Conservation (phyloP, 2,329 filamentous ascomycete species). For the Nemania sp. region DNA sequence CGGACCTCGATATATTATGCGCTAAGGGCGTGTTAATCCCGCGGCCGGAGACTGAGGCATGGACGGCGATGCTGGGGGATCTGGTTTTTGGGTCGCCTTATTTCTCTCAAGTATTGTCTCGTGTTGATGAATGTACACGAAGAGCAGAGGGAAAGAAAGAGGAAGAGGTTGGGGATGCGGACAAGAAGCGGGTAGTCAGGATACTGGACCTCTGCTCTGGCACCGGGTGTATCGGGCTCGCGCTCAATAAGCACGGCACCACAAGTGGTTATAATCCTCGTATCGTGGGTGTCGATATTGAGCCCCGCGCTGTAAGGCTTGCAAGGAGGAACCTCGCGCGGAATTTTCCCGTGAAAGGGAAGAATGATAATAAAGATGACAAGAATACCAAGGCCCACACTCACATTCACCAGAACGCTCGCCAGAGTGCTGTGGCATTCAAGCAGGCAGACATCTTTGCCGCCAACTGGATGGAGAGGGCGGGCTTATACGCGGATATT, state of each 20-base stretch:
- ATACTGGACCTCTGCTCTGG: constrained; percentile 89
- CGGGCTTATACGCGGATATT: too few relatives aligned
- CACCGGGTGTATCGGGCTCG: constrained; percentile 84
- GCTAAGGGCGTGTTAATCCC: constrained; percentile 82
- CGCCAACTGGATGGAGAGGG: constrained; percentile 44
- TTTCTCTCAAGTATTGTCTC: background rate
- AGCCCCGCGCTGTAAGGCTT: constrained; percentile 64
- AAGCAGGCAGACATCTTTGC: constrained; percentile 54
- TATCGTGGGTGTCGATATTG: constrained; percentile 70
- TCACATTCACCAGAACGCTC: background rate
- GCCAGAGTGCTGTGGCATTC: constrained; percentile 46
- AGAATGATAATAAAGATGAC: too few relatives aligned
- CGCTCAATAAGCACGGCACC: constrained; percentile 52
- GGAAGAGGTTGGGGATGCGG: constrained; percentile 48
- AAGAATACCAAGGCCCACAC: too few relatives aligned
- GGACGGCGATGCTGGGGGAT: constrained; percentile 58
- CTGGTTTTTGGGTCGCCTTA: constrained; percentile 33
- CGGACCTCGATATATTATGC: constrained; percentile 77
- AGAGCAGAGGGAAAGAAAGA: background rate
- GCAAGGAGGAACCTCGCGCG: constrained; percentile 64
- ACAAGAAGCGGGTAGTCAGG: too few relatives aligned
- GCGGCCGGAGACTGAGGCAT: constrained; percentile 74
- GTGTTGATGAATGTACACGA: constrained; percentile 6
- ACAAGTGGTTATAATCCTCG: too few relatives aligned
- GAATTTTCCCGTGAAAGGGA: too few relatives aligned